These are phyloP conservation scores for Suillus luteus DNA, from an alignment of 768 basidiomycete genomes.

Conservation along the genomic window DNA sequence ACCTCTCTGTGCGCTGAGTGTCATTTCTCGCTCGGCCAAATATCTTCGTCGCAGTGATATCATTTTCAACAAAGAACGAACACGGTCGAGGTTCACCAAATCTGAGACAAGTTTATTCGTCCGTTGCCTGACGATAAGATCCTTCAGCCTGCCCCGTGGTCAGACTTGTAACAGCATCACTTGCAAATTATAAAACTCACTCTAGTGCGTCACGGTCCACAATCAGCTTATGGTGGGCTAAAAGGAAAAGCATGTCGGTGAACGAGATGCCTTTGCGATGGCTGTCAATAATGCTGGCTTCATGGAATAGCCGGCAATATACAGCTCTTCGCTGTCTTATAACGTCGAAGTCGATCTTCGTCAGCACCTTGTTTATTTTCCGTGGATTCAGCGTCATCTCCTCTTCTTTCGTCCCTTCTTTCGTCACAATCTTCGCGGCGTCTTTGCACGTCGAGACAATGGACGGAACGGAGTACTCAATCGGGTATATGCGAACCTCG, in stretches of 20 bases:
- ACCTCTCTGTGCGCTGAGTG: constrained; percentile 46
- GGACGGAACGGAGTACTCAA: constrained; percentile 60
- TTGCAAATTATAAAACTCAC: constrained; percentile 48
- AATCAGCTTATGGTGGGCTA: constrained; percentile 92
- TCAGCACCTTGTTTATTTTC: constrained; percentile 60
- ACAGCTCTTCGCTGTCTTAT: constrained; percentile 68
- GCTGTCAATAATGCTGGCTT: constrained; percentile 75
- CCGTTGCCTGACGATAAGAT: constrained; percentile 73
- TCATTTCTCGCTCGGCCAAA: constrained; percentile 50
- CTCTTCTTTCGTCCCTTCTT: constrained; percentile 21
- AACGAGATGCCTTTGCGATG: constrained; percentile 85
- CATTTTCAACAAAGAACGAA: constrained; percentile 76
- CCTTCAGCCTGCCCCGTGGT: constrained; percentile 61
- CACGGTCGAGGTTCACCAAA: constrained; percentile 82
- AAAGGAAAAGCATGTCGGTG: constrained; percentile 81
- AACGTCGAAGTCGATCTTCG: constrained; percentile 61
- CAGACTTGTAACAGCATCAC: constrained; percentile 4
- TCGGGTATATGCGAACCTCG: constrained; percentile 83
- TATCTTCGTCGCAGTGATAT: constrained; percentile 74
- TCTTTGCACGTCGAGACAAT: constrained; percentile 55
- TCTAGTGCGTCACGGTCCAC: constrained; percentile 85
- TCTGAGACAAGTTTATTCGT: constrained; percentile 81
- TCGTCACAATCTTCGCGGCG: constrained; percentile 36
- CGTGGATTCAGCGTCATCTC: constrained; percentile 50
- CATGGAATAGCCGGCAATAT: constrained; percentile 82